Conservation (phyloP, 192 early-diverging fungal species). For the Allomyces macrogynus region DNA sequence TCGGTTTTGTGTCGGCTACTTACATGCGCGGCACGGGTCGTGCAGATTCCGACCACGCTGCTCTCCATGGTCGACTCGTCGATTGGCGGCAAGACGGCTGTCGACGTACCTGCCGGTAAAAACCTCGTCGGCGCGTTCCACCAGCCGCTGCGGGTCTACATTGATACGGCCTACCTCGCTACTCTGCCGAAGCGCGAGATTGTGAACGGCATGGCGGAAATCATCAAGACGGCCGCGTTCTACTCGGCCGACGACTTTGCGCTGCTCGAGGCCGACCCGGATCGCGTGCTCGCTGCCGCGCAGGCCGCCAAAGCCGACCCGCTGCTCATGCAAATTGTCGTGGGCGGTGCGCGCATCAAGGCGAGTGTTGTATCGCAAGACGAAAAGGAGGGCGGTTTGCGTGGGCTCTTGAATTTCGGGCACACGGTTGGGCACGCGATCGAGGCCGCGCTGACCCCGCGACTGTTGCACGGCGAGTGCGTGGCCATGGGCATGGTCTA, state of each 20-base stretch:
- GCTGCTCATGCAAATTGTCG: constrained; percentile 61
- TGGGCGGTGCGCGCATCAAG: constrained; percentile 76
- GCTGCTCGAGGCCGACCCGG: constrained; percentile 66
- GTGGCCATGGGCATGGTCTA: constrained; percentile 85
- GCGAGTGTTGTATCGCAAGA: constrained; percentile 87
- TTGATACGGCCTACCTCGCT: constrained; percentile 65
- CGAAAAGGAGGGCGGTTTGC: constrained; percentile 83
- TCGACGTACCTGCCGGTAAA: constrained; percentile 91
- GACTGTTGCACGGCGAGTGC: constrained; percentile 89
- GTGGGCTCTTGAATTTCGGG: constrained; percentile 90
- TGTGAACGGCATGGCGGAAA: constrained; percentile 90
- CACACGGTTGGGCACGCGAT: constrained; percentile 94
- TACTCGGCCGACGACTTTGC: constrained; percentile 73
- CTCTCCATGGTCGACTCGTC: constrained; percentile 97
- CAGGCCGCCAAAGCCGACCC: constrained; percentile 14
- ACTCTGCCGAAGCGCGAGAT: constrained; percentile 82
- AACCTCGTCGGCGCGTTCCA: constrained; percentile 91
- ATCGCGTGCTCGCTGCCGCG: constrained; percentile 56
- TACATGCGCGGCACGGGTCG: constrained; percentile 94
- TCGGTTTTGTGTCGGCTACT: constrained; percentile 91
- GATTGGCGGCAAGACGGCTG: constrained; percentile 87
- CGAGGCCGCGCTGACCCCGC: constrained; percentile 73
- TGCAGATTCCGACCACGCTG: constrained; percentile 89
- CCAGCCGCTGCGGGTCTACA: constrained; percentile 83
- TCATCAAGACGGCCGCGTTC: constrained; percentile 94